Evolutionary conservation across 768 basidiomycete species (phyloP).

Genomic region (Mycena indigotica): DNA sequence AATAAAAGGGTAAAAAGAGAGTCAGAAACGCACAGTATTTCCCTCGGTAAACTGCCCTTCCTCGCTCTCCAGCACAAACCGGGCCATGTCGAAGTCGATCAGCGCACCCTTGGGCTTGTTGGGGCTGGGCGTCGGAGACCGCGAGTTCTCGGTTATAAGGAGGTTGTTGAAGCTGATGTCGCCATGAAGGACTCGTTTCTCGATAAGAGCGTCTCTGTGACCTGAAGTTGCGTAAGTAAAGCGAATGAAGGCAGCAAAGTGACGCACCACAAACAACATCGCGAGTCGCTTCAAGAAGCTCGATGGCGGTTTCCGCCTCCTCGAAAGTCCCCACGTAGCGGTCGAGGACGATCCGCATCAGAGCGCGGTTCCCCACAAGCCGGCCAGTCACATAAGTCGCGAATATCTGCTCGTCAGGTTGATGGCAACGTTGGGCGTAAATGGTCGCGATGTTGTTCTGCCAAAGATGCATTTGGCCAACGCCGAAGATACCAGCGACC

Average conservation of each 20-base stretch:
- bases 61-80: not conserved
- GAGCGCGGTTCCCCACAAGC: conserved; percentile 8
- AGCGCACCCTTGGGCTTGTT: conserved; percentile 3
- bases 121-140: not conserved
- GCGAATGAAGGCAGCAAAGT: not conserved
- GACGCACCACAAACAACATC: conserved; percentile 24
- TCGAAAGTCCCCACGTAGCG: conserved; percentile 19
- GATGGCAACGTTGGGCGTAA: conserved; percentile 1
- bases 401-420: not conserved
- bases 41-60: not conserved
- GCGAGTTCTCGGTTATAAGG: conserved; percentile 21
- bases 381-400: not conserved
- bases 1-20: not conserved
- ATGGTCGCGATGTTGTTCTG: conserved; percentile 8
- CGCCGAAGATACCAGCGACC: conserved; percentile 16
- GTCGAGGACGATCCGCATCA: conserved; percentile 18
- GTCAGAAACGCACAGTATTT: conserved; percentile 11
- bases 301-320: conserved; percentile 5
- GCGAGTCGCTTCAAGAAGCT: conserved; percentile 21
- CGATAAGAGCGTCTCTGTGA: conserved; percentile 17
- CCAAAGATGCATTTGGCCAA: conserved; percentile 20
- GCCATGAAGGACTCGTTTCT: conserved; percentile 27
- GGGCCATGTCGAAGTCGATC: conserved; percentile 9
- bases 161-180: conserved; percentile 31
- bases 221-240: conserved; percentile 11